Conservation (phyloP, 2,329 filamentous ascomycete species). For the Alternaria viburni region DNA sequence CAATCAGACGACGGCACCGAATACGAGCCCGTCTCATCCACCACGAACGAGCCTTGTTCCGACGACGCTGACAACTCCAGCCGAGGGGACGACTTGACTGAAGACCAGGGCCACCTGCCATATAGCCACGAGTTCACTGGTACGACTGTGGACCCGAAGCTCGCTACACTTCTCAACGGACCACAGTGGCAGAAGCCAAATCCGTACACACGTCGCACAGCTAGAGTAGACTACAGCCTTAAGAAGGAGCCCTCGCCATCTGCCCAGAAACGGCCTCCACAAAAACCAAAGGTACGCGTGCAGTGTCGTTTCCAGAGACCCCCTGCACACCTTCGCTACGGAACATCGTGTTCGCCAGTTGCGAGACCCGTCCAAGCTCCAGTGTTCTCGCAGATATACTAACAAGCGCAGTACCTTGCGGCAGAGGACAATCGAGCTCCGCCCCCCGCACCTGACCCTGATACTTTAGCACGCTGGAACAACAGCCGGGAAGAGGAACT, state of each 20-base stretch:
- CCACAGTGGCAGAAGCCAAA: conserved; percentile 9
- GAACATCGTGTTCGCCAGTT: background rate
- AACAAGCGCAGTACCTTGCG: conserved; percentile 3
- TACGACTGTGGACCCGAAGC: background rate
- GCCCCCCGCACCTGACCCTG: background rate
- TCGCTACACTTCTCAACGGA: background rate
- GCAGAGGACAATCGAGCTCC: background rate
- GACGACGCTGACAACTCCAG: conserved; percentile 8
- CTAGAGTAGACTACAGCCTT: conserved; percentile 13
- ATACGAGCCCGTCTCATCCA: conserved; percentile 18
- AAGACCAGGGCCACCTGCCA: background rate
- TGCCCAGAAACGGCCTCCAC: background rate
- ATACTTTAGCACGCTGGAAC: conserved; percentile 5
- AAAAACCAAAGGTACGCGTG: background rate
- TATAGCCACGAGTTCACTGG: background rate
- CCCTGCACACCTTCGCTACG: too few relatives aligned
- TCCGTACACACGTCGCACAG: background rate
- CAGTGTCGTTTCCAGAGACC: background rate
- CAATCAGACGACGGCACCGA: conserved; percentile 27
- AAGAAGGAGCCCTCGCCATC: background rate
- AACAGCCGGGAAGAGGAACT: conserved; percentile 4
- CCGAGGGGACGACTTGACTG: conserved; percentile 6
- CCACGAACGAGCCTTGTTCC: conserved; percentile 9
- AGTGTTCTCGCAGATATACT: background rate
- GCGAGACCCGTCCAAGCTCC: background rate